A percentile compares a stretch with the other conserved stretches of the same genome.
Evolutionary conservation across 108 stramenopile species (phyloP).

Genomic region (Nitzschia putrida): DNA sequence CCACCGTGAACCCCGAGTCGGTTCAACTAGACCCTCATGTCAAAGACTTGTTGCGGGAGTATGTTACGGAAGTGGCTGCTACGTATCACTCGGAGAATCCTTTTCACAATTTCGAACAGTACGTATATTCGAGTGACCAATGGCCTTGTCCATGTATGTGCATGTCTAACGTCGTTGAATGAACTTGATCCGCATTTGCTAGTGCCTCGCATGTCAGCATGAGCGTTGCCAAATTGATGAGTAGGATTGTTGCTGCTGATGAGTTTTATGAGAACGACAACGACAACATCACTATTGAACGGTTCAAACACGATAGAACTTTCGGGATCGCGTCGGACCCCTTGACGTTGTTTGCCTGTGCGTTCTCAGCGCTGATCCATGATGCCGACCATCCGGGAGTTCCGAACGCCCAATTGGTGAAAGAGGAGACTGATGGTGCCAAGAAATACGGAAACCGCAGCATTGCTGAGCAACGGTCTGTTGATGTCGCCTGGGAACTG

Average conservation of each 20-base stretch:
- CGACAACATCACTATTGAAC: conserved; percentile 3
- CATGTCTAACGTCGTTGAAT: background rate
- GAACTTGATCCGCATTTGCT: background rate
- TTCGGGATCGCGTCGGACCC: conserved; percentile 29
- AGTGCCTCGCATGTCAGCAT: conserved; percentile 16
- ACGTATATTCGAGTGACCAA: background rate
- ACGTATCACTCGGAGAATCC: conserved; percentile 12
- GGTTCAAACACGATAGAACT: conserved; percentile 6
- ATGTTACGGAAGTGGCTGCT: conserved; percentile 3
- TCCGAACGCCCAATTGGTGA: conserved; percentile 47
- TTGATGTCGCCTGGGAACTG: conserved; percentile 44
- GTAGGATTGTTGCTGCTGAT: conserved; percentile 12
- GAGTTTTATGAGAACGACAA: conserved; percentile 3
- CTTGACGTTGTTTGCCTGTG: conserved; percentile 17
- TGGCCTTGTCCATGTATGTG: background rate
- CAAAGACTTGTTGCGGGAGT: conserved; percentile 3
- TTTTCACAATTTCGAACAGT: conserved; percentile 21
- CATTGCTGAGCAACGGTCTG: conserved; percentile 45
- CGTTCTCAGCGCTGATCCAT: conserved; percentile 23
- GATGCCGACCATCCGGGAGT: conserved; percentile 52
- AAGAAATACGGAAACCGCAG: conserved; percentile 33
- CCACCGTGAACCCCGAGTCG: conserved; percentile 3
- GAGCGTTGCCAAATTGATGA: conserved; percentile 12
- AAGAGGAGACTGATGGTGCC: conserved; percentile 31
- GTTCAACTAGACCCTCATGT: background rate